Evolutionary conservation across 2,329 filamentous ascomycete genomes (phyloP).

Genomic region (Ascochyta pisi): DNA sequence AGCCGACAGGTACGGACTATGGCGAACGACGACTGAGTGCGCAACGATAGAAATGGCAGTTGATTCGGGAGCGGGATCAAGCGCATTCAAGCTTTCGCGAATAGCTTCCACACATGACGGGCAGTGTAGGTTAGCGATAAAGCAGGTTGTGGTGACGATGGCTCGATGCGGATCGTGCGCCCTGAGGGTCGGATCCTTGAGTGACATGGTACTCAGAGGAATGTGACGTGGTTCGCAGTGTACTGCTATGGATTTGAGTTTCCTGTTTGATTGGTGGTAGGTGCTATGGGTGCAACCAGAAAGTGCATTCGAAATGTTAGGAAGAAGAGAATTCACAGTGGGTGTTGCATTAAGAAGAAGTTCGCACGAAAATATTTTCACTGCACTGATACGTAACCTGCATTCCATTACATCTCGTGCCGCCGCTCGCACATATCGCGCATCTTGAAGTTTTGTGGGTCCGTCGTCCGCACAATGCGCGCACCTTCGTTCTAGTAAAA

Average conservation of each 20-base stretch:
- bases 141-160: constrained; percentile 61
- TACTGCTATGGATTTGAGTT: constrained; percentile 20
- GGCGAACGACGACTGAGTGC: constrained; percentile 70
- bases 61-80: constrained; percentile 60
- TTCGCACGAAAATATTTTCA: background rate
- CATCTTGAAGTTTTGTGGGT: background rate
- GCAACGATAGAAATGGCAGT: constrained; percentile 75
- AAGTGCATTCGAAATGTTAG: background rate
- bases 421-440: constrained; percentile 12
- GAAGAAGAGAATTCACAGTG: background rate
- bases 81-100: constrained; percentile 60
- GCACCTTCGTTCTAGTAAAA: background rate
- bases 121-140: constrained; percentile 79
- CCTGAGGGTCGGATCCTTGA: constrained; percentile 14
- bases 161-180: constrained; percentile 22
- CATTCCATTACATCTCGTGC: background rate
- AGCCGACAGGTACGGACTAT: constrained; percentile 54
- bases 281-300: background rate
- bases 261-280: background rate
- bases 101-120: constrained; percentile 75
- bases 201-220: constrained; percentile 23
- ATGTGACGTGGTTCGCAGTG: constrained; percentile 15
- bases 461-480: background rate
- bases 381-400: background rate
- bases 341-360: background rate